These are phyloP conservation scores for Domatiomyces globalis DNA, from an alignment of 2,329 filamentous ascomycete genomes.

Conservation along the genomic window DNA sequence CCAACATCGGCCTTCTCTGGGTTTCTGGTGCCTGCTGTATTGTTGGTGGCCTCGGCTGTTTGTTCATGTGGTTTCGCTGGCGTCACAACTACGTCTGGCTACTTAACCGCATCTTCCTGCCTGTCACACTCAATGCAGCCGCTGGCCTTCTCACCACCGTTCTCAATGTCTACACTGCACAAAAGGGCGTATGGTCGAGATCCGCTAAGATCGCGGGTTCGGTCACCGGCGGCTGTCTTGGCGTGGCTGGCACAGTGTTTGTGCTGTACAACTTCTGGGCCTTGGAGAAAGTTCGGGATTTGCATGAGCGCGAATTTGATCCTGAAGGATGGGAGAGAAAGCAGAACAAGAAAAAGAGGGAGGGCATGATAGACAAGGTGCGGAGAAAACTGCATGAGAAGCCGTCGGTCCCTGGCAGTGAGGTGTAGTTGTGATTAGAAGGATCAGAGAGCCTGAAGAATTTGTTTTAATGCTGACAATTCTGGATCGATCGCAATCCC, in stretches of 20 bases:
- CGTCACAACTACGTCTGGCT: conserved; percentile 41
- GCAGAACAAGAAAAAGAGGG: conserved; percentile 3
- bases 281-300: conserved; percentile 22
- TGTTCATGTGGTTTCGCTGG: conserved; percentile 33
- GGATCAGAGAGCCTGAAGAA: not conserved
- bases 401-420: conserved; percentile 7
- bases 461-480: too few relatives aligned
- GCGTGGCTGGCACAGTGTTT: conserved; percentile 19
- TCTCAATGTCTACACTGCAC: conserved; percentile 32
- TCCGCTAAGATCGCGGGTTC: conserved; percentile 21
- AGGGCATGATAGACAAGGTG: conserved; percentile 13
- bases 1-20: conserved; percentile 31
- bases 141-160: conserved; percentile 39
- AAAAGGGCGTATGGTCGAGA: conserved; percentile 21
- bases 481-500: too few relatives aligned
- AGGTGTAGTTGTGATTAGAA: conserved; percentile 4
- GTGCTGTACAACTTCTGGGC: conserved; percentile 27
- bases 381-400: conserved; percentile 10
- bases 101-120: conserved; percentile 38
- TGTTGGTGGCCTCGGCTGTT: conserved; percentile 29
- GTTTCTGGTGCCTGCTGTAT: conserved; percentile 32
- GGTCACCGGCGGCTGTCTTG: conserved; percentile 14
- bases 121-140: conserved; percentile 29
- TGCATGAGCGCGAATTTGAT: conserved; percentile 22
- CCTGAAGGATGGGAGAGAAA: conserved; percentile 6